Evolutionary conservation across 306 rosid species (phyloP).

Genomic region (Dicorynia guianensis): DNA sequence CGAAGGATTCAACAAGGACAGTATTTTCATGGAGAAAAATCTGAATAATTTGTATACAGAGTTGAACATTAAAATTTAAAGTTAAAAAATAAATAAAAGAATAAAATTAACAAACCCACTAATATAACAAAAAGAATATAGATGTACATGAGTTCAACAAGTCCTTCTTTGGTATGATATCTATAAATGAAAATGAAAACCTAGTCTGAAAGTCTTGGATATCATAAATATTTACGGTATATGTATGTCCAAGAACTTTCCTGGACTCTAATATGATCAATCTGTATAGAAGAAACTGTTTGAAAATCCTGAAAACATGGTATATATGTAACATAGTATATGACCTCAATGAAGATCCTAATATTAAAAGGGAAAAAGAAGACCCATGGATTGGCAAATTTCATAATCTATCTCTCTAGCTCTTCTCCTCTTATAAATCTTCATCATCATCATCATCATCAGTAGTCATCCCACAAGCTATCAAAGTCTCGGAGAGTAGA

Average conservation of each 20-base stretch:
- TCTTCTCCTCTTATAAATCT: not conserved
- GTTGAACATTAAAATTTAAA: slow-evolving; percentile 8
- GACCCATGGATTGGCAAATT: slow-evolving; percentile 46
- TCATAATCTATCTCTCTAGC: not conserved
- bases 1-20: slow-evolving; percentile 12
- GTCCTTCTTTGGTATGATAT: slow-evolving; percentile 47
- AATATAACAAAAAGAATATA: slow-evolving; percentile 57
- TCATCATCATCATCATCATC: slow-evolving; percentile 30
- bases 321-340: slow-evolving; percentile 32
- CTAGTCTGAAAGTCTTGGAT: slow-evolving; percentile 44
- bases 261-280: slow-evolving; percentile 34
- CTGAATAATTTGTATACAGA: slow-evolving; percentile 7
- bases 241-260: slow-evolving; percentile 47
- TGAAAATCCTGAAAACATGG: slow-evolving; percentile 17
- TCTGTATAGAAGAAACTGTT: slow-evolving; percentile 27
- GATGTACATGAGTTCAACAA: slow-evolving; percentile 52
- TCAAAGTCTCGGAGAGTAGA: slow-evolving; percentile 62
- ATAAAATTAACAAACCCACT: slow-evolving; percentile 46
- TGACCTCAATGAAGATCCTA: slow-evolving; percentile 31
- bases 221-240: slow-evolving; percentile 55
- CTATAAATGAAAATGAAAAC: slow-evolving; percentile 41
- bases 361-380: not conserved
- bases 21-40: slow-evolving; percentile 7
- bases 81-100: not conserved
- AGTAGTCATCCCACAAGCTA: slow-evolving; percentile 65